Conservation (phyloP, 805 yeast genomes). For the Grigorovia humatica region DNA sequence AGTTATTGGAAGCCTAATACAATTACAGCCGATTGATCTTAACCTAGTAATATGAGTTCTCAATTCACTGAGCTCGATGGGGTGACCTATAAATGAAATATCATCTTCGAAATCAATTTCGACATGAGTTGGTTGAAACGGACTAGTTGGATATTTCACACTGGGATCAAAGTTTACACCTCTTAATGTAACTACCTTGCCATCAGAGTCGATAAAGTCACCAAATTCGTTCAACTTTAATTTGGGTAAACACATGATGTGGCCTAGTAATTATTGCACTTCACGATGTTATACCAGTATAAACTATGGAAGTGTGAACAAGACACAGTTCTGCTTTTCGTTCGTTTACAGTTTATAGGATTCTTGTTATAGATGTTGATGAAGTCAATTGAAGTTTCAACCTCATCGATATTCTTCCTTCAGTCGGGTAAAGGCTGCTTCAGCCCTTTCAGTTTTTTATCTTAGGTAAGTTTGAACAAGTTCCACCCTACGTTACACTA, state of each 20-base stretch:
- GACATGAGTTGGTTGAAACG: constrained; percentile 35
- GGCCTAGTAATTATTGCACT: neutral
- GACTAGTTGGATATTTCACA: constrained; percentile 57
- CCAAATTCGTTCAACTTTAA: constrained; percentile 37
- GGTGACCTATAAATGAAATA: constrained; percentile 76
- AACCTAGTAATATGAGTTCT: constrained; percentile 57
- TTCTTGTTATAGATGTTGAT: too few relatives aligned
- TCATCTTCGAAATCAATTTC: constrained; percentile 48
- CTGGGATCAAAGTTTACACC: constrained; percentile 79
- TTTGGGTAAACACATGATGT: neutral
- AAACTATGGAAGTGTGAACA: too few relatives aligned
- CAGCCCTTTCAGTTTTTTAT: too few relatives aligned
- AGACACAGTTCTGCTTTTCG: too few relatives aligned
- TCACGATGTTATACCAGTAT: too few relatives aligned
- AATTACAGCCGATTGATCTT: constrained; percentile 73
- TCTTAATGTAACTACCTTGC: constrained; percentile 52
- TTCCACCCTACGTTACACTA: too few relatives aligned
- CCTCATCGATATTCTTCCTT: too few relatives aligned
- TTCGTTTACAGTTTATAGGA: too few relatives aligned
- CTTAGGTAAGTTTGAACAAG: too few relatives aligned
- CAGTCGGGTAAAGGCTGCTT: too few relatives aligned
- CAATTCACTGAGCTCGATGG: constrained; percentile 62
- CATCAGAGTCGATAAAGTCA: constrained; percentile 43
- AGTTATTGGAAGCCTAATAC: constrained; percentile 63
- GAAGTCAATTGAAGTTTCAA: too few relatives aligned